phyloP scores from a whole-genome alignment of 495 filamentous ascomycete species.

The Neurospora sp. region DNA sequence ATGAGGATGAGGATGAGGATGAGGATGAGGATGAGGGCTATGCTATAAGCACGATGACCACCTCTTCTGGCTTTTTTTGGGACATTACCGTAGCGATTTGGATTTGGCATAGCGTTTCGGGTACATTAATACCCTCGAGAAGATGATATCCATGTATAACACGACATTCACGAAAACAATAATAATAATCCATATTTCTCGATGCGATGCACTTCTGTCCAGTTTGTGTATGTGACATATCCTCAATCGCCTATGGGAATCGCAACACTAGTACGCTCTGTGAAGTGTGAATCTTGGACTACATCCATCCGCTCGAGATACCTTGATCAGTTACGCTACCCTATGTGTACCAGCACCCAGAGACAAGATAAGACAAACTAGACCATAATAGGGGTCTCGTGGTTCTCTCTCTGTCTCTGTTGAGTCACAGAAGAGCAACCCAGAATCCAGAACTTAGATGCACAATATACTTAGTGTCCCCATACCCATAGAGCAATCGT shows the following conservation, averaged over 20 bases:
- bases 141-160: not conserved
- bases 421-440: too few relatives aligned
- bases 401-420: too few relatives aligned
- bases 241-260: not conserved
- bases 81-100: not conserved
- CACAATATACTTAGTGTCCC: not conserved
- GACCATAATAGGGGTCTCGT: too few relatives aligned
- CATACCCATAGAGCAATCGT: not conserved
- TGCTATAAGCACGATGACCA: not conserved
- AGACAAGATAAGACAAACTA: too few relatives aligned
- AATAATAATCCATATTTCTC: too few relatives aligned
- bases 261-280: not conserved
- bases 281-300: not conserved
- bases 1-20: too few relatives aligned
- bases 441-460: too few relatives aligned
- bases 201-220: too few relatives aligned
- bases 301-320: not conserved
- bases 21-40: not conserved
- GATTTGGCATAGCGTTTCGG: not conserved
- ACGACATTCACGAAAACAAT: not conserved
- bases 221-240: too few relatives aligned
- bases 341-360: too few relatives aligned
- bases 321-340: too few relatives aligned
- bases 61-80: not conserved
- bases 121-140: not conserved